phyloP scores from a whole-genome alignment of 1,139 yeast species.

The Suhomyces guaymorum region DNA sequence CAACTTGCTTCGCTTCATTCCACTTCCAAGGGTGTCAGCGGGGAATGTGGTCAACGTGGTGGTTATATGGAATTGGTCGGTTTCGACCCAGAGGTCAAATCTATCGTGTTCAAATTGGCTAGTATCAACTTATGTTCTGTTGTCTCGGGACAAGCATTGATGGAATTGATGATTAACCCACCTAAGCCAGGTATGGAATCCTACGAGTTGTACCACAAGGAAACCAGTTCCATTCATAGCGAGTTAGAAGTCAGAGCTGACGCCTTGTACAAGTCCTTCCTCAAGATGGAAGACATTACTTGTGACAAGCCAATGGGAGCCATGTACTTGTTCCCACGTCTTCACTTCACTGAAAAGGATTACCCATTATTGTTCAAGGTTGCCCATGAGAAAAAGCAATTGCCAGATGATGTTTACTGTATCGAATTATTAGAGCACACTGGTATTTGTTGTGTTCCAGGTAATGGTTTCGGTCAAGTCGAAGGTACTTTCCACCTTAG shows the following conservation, averaged over 20 bases:
- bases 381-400: conserved; percentile 56
- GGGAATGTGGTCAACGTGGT: conserved; percentile 99
- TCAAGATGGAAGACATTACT: conserved; percentile 71
- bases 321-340: conserved; percentile 90
- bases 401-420: conserved; percentile 88
- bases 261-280: conserved; percentile 67
- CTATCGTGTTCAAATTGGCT: conserved; percentile 77
- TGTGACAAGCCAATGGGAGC: conserved; percentile 96
- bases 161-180: conserved; percentile 92
- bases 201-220: conserved; percentile 63
- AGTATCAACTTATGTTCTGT: conserved; percentile 91
- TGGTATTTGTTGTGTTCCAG: conserved; percentile 98
- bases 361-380: conserved; percentile 56
- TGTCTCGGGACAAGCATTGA: conserved; percentile 89
- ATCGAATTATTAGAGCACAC: conserved; percentile 76
- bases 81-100: conserved; percentile 66
- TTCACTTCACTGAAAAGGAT: conserved; percentile 53
- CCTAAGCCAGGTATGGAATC: conserved; percentile 78
- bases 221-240: conserved; percentile 59
- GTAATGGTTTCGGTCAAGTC: conserved; percentile 93
- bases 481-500: conserved; percentile 87
- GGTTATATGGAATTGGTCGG: conserved; percentile 96
- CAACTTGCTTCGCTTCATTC: conserved; percentile 94
- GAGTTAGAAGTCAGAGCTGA: conserved; percentile 66
- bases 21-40: conserved; percentile 93